phyloP scores from a whole-genome alignment of 192 early-diverging fungal genomes.

The Phycomyces blakesleeanus region DNA sequence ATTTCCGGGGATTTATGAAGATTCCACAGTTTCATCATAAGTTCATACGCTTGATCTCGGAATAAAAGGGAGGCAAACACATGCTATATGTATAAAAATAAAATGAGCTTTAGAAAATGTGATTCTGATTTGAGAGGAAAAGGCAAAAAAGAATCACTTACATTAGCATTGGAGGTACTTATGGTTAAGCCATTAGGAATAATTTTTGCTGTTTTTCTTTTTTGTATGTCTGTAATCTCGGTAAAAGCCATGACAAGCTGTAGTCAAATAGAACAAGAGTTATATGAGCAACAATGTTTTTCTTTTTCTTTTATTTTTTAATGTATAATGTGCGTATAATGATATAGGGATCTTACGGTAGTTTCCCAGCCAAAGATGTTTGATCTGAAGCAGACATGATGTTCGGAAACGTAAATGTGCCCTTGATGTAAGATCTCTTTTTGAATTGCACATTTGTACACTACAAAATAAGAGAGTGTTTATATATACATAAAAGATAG shows the following conservation, averaged over 20 bases:
- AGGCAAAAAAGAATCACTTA: neutral
- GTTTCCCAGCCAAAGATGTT: slow-evolving; percentile 86
- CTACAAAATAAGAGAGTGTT: too few species aligned
- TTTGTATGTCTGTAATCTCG: slow-evolving; percentile 77
- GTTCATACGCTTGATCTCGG: slow-evolving; percentile 67
- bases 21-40: slow-evolving; percentile 45
- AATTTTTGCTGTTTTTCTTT: slow-evolving; percentile 73
- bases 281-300: too few species aligned
- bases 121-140: neutral
- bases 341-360: slow-evolving; percentile 34
- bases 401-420: slow-evolving; percentile 72
- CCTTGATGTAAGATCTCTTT: slow-evolving; percentile 83
- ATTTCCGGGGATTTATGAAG: slow-evolving; percentile 39
- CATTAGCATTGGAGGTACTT: neutral
- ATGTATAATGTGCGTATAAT: neutral
- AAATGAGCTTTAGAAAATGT: neutral
- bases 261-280: neutral
- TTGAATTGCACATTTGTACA: slow-evolving; percentile 72
- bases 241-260: slow-evolving; percentile 61
- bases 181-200: slow-evolving; percentile 66
- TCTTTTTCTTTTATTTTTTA: too few species aligned
- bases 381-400: slow-evolving; percentile 72
- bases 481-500: too few species aligned
- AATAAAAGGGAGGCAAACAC: slow-evolving; percentile 80
- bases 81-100: slow-evolving; percentile 28